Conservation (phyloP, 108 stramenopile species). For the Cyclotella sp. region DNA sequence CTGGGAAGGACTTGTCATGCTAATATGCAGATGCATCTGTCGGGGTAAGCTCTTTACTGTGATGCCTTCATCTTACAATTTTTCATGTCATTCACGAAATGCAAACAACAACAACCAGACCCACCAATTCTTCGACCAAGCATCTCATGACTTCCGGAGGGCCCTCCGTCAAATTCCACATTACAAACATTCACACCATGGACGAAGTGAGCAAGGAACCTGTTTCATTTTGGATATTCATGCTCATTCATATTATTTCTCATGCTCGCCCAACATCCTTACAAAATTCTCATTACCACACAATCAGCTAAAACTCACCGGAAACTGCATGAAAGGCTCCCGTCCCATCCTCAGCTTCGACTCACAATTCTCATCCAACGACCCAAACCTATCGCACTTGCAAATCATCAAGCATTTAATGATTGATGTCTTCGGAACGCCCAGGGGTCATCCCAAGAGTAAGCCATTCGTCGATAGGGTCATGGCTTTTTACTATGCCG, state of each 20-base stretch:
- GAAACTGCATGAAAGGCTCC: slow-evolving; percentile 96
- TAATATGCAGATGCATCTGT: slow-evolving; percentile 8
- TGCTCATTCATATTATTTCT: neutral
- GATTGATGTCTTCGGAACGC: slow-evolving; percentile 95
- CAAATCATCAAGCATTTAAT: slow-evolving; percentile 93
- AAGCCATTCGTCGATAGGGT: slow-evolving; percentile 99
- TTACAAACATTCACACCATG: slow-evolving; percentile 99
- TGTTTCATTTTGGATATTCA: neutral
- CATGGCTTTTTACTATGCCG: slow-evolving; percentile 95
- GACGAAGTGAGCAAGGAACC: slow-evolving; percentile 81
- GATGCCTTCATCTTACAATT: no score
- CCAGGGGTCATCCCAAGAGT: slow-evolving; percentile 97
- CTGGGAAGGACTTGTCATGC: slow-evolving; percentile 70
- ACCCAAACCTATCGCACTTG: slow-evolving; percentile 56
- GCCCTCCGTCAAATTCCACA: slow-evolving; percentile 94
- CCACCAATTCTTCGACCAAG: neutral
- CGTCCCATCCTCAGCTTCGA: slow-evolving; percentile 97
- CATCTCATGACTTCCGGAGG: slow-evolving; percentile 70
- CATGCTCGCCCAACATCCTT: neutral
- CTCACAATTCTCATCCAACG: slow-evolving; percentile 61
- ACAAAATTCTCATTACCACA: no score
- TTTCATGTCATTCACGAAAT: no score
- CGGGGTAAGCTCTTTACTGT: no score
- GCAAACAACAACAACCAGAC: neutral
- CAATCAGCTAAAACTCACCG: slow-evolving; percentile 84